Conservation (phyloP, 2,329 filamentous ascomycete species). For the Nothophoma quercina region DNA sequence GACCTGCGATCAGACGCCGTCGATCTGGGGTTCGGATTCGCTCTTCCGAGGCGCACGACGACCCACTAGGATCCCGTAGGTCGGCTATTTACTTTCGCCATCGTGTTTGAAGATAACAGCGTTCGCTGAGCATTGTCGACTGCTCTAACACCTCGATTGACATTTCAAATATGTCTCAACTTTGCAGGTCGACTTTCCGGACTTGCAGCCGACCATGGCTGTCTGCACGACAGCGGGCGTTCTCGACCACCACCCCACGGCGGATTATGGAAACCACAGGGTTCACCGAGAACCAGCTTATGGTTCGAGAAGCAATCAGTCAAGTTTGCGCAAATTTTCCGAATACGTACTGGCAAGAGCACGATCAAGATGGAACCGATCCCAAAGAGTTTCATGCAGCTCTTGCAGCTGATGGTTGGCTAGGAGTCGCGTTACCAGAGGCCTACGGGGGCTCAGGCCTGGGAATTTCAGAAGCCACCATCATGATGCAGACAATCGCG, state of each 20-base stretch:
- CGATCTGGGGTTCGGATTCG: conserved; percentile 10
- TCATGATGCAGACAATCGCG: conserved; percentile 86
- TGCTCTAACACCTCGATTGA: background rate
- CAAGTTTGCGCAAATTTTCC: conserved; percentile 75
- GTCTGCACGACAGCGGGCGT: conserved; percentile 19
- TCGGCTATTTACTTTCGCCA: conserved; percentile 17
- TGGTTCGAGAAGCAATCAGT: conserved; percentile 73
- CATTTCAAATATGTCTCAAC: background rate
- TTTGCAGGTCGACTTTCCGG: background rate
- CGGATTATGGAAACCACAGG: conserved; percentile 74
- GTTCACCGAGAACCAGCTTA: conserved; percentile 76
- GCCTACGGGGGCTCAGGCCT: conserved; percentile 76
- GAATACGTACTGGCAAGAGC: conserved; percentile 77
- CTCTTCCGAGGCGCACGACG: background rate
- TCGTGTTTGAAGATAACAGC: background rate
- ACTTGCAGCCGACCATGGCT: conserved; percentile 6
- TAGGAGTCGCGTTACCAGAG: conserved; percentile 81
- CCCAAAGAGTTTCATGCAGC: conserved; percentile 79
- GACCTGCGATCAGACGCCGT: background rate
- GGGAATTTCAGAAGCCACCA: conserved; percentile 80
- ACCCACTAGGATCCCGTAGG: conserved; percentile 4
- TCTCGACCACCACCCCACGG: conserved; percentile 40
- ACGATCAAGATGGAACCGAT: conserved; percentile 73
- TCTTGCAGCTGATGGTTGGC: conserved; percentile 77
- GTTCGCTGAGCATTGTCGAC: background rate